Base-by-base conservation (phyloP, 2,329 filamentous ascomycete species). In the Neonectria neomacrospora region DNA sequence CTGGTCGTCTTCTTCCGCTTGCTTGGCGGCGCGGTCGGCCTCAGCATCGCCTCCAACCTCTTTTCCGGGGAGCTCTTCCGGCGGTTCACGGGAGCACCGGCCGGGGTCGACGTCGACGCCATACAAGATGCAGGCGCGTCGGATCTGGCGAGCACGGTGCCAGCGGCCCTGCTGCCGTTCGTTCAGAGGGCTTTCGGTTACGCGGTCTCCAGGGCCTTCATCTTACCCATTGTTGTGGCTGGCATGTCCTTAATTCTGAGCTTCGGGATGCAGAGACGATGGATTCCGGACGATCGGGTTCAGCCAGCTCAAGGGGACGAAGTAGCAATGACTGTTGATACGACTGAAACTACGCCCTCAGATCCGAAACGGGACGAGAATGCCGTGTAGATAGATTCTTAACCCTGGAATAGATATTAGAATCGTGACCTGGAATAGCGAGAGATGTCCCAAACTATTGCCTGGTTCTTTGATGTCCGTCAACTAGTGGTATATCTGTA, bases 1-100 rank as follows among this genome's bases (percentile, higher is more conserved):
- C 64, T 76, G 14, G 74, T 83, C 1, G 78, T 84, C 20, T 82
- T 85, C 67, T 74, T 75, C 5, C 82, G 84, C 69, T 76, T 78
- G 1, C 72, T 85, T 0, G 82, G 81, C 28, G 83, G 82, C 4
- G 63, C 68, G 6, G 54, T 72, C 0, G 67, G 68, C 1, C 65
- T 71, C 2, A 55, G 61, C 2, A 63, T 72, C 4, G 67, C 66
- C 8, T 67, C 67, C 10, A 72, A 70, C 6, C 54, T 71, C 0
- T 72, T 72, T 16, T 62, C 57, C 3, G 60, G 55, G 23, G 64
- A 66, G 14, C 12, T 66, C 12, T 56, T 54, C 12, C 42, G 34
- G 3, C 39, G 57, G 5, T 51, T 65, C 7, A 52, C 39, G 2
- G 51, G 30, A 16, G 22, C 56, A 3, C 50, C 62, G 1, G 58